Conservation (phyloP, 2,329 filamentous ascomycete genomes). For the Triangularia verruculosa region DNA sequence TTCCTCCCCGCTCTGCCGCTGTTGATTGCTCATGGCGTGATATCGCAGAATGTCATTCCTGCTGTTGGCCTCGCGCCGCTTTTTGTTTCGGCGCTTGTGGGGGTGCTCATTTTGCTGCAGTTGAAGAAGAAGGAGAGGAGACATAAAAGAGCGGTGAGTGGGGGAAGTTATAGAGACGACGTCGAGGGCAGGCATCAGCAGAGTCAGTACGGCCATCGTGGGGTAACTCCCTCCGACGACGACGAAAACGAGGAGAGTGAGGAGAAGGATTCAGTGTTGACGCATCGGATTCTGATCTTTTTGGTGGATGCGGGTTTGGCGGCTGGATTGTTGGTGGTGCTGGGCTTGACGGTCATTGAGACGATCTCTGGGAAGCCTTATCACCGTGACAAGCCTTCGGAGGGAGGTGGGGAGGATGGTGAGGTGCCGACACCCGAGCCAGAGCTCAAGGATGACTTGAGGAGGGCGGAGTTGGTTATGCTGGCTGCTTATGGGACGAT, state of each 20-base stretch:
- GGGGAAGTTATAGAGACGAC: not conserved
- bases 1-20: conserved; percentile 42
- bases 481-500: conserved; percentile 43
- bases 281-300: conserved; percentile 39
- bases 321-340: conserved; percentile 37
- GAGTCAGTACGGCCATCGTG: not conserved
- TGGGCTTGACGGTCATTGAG: conserved; percentile 41
- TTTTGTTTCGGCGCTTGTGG: conserved; percentile 34
- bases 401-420: not conserved
- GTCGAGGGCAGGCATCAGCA: not conserved
- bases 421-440: conserved; percentile 11
- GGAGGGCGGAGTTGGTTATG: conserved; percentile 35
- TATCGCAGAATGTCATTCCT: conserved; percentile 36
- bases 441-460: conserved; percentile 23
- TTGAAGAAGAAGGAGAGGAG: not conserved
- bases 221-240: not conserved
- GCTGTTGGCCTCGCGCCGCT: conserved; percentile 41
- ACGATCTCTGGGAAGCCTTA: conserved; percentile 1
- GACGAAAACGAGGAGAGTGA: not conserved
- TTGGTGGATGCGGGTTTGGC: conserved; percentile 37
- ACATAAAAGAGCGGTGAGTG: not conserved
- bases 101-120: conserved; percentile 20
- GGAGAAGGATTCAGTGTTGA: conserved; percentile 4
- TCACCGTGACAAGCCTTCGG: not conserved
- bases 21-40: conserved; percentile 38